A percentile compares a stretch with the other conserved stretches of the same genome.
Conservation (phyloP, 495 filamentous ascomycete species). For the Penicillium diatomitis region DNA sequence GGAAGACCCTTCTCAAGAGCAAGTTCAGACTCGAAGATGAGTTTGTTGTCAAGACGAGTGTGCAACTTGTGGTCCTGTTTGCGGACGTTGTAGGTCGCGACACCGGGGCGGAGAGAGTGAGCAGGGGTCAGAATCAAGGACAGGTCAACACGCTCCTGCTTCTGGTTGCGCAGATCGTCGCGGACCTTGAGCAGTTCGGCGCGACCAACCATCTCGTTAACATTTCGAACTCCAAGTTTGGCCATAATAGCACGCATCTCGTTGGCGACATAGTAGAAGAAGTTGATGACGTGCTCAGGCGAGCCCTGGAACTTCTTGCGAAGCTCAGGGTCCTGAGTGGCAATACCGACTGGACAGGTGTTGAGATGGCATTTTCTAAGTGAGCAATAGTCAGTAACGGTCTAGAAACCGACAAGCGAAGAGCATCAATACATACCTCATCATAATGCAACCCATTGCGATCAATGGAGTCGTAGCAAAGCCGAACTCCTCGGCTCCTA, state of each 20-base stretch:
- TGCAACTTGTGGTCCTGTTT: constrained; percentile 96
- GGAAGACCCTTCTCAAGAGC: constrained; percentile 94
- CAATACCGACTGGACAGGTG: constrained; percentile 94
- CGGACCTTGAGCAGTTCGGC: constrained; percentile 80
- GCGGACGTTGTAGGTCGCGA: constrained; percentile 97
- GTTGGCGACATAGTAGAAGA: constrained; percentile 98
- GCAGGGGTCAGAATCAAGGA: constrained; percentile 94
- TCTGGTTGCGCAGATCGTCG: constrained; percentile 78
- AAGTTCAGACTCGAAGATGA: constrained; percentile 94
- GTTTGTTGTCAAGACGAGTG: constrained; percentile 93
- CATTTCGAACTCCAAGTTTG: constrained; percentile 83
- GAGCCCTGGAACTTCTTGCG: constrained; percentile 92
- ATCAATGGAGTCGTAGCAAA: constrained; percentile 98
- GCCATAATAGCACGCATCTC: constrained; percentile 99
- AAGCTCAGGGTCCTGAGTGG: constrained; percentile 91
- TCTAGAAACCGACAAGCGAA: neutral
- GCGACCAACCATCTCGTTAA: constrained; percentile 98
- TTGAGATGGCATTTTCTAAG: constrained; percentile 47
- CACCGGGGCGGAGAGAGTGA: constrained; percentile 86
- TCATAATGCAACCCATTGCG: constrained; percentile 96
- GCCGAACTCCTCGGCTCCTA: constrained; percentile 96
- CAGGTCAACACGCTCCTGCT: constrained; percentile 90
- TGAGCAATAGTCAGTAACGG: neutral
- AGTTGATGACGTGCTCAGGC: constrained; percentile 98
- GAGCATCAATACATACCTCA: constrained; percentile 39